phyloP scores from a whole-genome alignment of 192 early-diverging fungal species.

The Umbelopsis ramanniana region DNA sequence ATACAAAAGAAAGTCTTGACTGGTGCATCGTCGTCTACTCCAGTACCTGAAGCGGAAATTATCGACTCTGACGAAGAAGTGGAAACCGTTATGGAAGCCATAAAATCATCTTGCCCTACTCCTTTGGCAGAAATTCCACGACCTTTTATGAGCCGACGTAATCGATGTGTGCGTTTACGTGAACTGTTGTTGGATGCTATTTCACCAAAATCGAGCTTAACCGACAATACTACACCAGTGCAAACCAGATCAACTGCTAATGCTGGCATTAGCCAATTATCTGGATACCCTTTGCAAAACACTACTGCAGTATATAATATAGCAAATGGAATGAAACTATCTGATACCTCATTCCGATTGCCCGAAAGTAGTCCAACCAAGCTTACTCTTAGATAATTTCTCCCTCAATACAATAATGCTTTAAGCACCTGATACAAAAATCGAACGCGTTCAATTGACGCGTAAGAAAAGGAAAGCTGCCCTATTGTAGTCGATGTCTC shows the following conservation, averaged over 20 bases:
- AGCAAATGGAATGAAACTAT: slow-evolving; percentile 4
- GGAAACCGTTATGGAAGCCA: slow-evolving; percentile 67
- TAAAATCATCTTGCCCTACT: slow-evolving; percentile 61
- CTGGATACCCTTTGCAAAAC: slow-evolving; percentile 13
- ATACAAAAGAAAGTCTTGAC: slow-evolving; percentile 1
- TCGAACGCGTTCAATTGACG: not conserved
- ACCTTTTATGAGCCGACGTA: slow-evolving; percentile 58
- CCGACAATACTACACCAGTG: slow-evolving; percentile 4
- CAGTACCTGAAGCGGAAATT: slow-evolving; percentile 45
- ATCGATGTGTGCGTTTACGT: slow-evolving; percentile 63
- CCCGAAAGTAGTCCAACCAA: slow-evolving; percentile 9
- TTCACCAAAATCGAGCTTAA: slow-evolving; percentile 34
- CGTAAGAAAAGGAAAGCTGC: not conserved
- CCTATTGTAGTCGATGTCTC: too few relatives aligned
- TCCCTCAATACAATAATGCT: not conserved
- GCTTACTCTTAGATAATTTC: slow-evolving; percentile 1
- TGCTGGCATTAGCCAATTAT: slow-evolving; percentile 22
- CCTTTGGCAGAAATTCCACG: slow-evolving; percentile 61
- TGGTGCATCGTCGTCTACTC: slow-evolving; percentile 15
- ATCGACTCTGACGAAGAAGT: slow-evolving; percentile 77
- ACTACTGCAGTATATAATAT: not conserved
- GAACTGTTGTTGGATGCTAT: slow-evolving; percentile 72
- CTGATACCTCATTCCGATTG: slow-evolving; percentile 15
- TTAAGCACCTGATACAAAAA: not conserved
- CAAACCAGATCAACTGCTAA: slow-evolving; percentile 2